Base-by-base conservation (phyloP, 768 basidiomycete species). In the Lactarius psammicola region DNA sequence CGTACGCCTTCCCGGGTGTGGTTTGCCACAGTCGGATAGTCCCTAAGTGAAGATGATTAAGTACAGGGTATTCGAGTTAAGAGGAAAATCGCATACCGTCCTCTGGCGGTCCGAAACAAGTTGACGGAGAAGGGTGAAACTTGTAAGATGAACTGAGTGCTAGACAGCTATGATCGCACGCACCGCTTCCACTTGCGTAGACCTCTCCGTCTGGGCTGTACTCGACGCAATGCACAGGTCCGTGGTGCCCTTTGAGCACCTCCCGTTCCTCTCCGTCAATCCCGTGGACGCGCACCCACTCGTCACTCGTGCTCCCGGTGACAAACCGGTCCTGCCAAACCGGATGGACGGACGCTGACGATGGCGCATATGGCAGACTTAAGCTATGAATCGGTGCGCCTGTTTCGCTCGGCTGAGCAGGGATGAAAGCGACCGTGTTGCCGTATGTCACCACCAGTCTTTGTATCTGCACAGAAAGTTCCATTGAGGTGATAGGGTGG, bases 1-100 rank as follows among this genome's bases (percentile, higher is more conserved):
- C 96, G 72, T 98, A 98, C 9, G 85, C 83, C 76, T 92, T 96
- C 13, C 92, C 90, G 11, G 95, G 95, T 10, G 87, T 93, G n/a
- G 92, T 96, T 78, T 97, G 96, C 95, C 95, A 98, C 62, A 98
- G 79, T 54, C 96, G 87, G 72, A 98, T 96, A 5, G 96, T 98
- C 53, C 94, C 92, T 92, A 73, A 26, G 30, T 17, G 11, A 60
- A 46, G 68, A 53, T 60, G 53, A 26, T 33, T 53, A 59, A 67
- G 71, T 44, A 72, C 57, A 13, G 34, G n/a, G 53, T n/a, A 34
- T 30, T 31, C 46, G 57, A 28, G 7, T 6, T 17, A 36, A 36
- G n/a, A 60, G 36, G 17, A 15, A 28, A 66, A 55, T 23, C 3
- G 70, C 85, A 76, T 67, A 88, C 90, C 89, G 74, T 91, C 90